A percentile compares a stretch with the other conserved stretches of the same genome.
These are phyloP conservation scores for Prunus mongolica DNA, from an alignment of 306 rosid genomes.

Conservation along the genomic window DNA sequence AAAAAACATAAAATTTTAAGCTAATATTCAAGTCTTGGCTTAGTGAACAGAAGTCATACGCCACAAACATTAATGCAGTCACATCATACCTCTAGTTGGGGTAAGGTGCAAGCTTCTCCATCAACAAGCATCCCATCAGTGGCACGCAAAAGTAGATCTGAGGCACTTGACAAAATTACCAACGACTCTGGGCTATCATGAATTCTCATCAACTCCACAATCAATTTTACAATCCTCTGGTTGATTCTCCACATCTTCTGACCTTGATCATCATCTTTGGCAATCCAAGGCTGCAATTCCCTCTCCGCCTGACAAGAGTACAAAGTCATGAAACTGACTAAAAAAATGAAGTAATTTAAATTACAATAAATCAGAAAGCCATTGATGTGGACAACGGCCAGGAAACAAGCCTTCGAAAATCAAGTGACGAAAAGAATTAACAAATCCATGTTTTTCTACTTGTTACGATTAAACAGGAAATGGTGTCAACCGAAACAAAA, in stretches of 20 bases:
- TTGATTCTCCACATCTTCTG: constrained; percentile 97
- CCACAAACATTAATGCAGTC: constrained; percentile 5
- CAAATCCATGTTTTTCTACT: background rate
- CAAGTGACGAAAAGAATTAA: constrained; percentile 10
- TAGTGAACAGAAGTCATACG: background rate
- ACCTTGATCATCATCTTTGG: constrained; percentile 86
- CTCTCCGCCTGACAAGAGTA: constrained; percentile 70
- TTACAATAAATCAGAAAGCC: constrained; percentile 11
- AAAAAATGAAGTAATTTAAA: constrained; percentile 25
- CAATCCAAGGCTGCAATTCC: constrained; percentile 98
- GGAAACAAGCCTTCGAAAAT: constrained; percentile 14
- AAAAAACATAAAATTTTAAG: background rate
- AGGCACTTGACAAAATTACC: constrained; percentile 87
- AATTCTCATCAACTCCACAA: constrained; percentile 93
- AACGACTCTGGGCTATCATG: constrained; percentile 78
- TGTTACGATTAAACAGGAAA: background rate
- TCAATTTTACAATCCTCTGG: constrained; percentile 82
- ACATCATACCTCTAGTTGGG: constrained; percentile 80
- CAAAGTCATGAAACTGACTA: constrained; percentile 38
- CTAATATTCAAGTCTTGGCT: background rate
- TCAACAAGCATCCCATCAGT: constrained; percentile 98
- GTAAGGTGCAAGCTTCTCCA: constrained; percentile 97
- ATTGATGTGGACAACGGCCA: constrained; percentile 9
- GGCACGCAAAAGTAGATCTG: constrained; percentile 91
- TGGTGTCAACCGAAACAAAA: constrained; percentile 7